phyloP scores from a whole-genome alignment of 495 filamentous ascomycete genomes.

The Daldinia childiae region DNA sequence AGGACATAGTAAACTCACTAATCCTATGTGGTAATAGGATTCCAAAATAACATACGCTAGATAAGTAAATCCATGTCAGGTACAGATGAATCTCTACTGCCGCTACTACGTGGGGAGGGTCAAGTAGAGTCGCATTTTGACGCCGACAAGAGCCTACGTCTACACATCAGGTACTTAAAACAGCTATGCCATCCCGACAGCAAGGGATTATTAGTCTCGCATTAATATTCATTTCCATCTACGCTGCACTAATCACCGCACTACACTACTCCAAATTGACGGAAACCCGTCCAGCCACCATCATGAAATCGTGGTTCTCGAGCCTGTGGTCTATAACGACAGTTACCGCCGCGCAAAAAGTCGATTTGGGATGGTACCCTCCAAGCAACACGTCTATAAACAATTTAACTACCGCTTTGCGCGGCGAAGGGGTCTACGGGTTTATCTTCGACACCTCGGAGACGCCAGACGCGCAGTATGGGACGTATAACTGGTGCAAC shows the following conservation, averaged over 20 bases:
- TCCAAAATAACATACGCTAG: too few relatives aligned
- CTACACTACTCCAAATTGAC: not conserved
- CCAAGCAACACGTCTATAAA: constrained; percentile 67
- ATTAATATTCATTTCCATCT: not conserved
- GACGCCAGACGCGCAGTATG: constrained; percentile 58
- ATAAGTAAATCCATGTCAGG: not conserved
- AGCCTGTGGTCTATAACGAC: constrained; percentile 4
- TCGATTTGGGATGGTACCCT: constrained; percentile 66
- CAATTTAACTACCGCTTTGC: constrained; percentile 61
- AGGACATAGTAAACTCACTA: too few relatives aligned
- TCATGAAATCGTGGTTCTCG: constrained; percentile 21
- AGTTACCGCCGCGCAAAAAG: constrained; percentile 18
- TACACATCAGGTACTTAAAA: not conserved
- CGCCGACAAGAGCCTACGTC: not conserved
- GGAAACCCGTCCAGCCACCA: not conserved
- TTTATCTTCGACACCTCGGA: constrained; percentile 71
- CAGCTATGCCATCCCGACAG: not conserved
- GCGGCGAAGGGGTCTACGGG: constrained; percentile 64
- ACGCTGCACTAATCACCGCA: not conserved
- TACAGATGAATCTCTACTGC: not conserved
- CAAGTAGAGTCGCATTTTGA: not conserved
- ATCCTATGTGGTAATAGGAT: too few relatives aligned
- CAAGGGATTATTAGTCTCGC: not conserved
- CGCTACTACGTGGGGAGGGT: not conserved
- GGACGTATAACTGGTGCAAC: constrained; percentile 77